Percentiles rank a stretch among this genome's conserved stretches.
Evolutionary conservation across 2,329 filamentous ascomycete genomes (phyloP).

Genomic region (Aspergillus ibericus): DNA sequence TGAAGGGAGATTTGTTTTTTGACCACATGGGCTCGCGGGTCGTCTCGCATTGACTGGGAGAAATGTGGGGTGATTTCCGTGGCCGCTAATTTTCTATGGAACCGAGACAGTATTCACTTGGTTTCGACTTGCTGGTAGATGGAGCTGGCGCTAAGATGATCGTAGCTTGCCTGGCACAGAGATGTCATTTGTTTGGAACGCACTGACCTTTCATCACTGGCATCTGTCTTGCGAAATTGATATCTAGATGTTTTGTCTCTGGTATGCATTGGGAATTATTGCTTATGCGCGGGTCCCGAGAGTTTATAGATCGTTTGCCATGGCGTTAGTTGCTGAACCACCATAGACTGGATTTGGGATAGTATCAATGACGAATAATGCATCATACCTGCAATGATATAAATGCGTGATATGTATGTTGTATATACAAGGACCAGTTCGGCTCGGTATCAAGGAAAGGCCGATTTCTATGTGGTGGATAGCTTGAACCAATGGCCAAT

Average conservation of each 20-base stretch:
- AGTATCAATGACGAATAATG: background rate
- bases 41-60: conserved; percentile 21
- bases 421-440: background rate
- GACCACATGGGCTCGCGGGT: conserved; percentile 46
- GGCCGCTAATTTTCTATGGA: background rate
- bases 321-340: conserved; percentile 3
- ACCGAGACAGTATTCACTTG: background rate
- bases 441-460: no score
- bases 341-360: background rate
- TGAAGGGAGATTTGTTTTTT: conserved; percentile 44
- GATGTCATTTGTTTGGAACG: background rate
- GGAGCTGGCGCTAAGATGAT: background rate
- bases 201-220: background rate
- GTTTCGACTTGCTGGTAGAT: background rate
- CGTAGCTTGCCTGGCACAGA: background rate
- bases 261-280: background rate
- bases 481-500: background rate
- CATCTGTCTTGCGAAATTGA: background rate
- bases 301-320: conserved; percentile 12
- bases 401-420: background rate
- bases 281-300: background rate
- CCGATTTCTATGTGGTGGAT: no score
- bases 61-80: background rate
- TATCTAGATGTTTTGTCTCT: background rate
- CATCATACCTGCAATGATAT: no score